A percentile compares a stretch with the other conserved stretches of the same genome.
Evolutionary conservation across 116 monocot genomes (phyloP).

Genomic region (Posidonia oceanica): DNA sequence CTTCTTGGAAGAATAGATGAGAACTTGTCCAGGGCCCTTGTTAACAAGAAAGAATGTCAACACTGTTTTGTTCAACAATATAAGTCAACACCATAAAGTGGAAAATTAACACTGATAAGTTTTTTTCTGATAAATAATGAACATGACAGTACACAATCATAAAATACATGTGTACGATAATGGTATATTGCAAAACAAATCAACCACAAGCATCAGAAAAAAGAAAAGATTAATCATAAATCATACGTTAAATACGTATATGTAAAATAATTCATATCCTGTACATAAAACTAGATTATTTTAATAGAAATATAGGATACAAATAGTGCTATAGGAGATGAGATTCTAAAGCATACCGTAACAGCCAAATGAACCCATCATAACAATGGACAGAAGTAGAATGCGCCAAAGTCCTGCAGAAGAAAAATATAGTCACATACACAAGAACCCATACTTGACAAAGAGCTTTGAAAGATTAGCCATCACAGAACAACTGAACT

Average conservation of each 20-base stretch:
- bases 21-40: conserved; percentile 55
- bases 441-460: neutral
- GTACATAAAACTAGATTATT: neutral
- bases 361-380: conserved; percentile 67
- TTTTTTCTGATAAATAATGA: too few species aligned
- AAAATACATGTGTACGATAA: too few species aligned
- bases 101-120: too few species aligned
- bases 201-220: too few species aligned
- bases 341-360: conserved; percentile 30
- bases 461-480: neutral
- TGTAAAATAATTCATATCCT: neutral
- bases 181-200: too few species aligned
- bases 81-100: too few species aligned
- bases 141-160: too few species aligned
- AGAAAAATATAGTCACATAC: neutral
- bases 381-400: conserved; percentile 32
- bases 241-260: too few species aligned
- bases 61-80: too few species aligned
- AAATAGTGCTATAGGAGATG: neutral
- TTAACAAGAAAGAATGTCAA: neutral
- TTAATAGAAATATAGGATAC: neutral
- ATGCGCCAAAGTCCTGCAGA: conserved; percentile 54
- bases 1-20: conserved; percentile 15
- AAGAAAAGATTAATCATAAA: too few species aligned
- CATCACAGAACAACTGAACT: too few species aligned